These are phyloP conservation scores for Sicyos baderoa DNA, from an alignment of 306 rosid species.

Conservation along the genomic window DNA sequence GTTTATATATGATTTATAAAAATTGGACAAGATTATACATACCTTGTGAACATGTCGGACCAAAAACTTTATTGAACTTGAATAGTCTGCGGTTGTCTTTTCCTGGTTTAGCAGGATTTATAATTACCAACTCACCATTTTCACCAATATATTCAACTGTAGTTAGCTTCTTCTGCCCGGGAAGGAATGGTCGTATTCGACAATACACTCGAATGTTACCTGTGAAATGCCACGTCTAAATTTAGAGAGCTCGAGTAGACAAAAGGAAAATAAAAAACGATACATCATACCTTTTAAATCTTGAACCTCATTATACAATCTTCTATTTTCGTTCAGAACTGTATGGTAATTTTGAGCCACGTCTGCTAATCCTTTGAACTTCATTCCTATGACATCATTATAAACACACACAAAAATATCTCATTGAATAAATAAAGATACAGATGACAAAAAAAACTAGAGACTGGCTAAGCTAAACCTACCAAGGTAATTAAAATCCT, in stretches of 20 bases:
- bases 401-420: background rate
- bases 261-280: slow-evolving; percentile 9
- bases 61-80: slow-evolving; percentile 92
- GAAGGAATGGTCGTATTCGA: slow-evolving; percentile 93
- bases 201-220: slow-evolving; percentile 97
- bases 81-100: slow-evolving; percentile 69
- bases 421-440: slow-evolving; percentile 5
- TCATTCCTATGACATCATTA: slow-evolving; percentile 40
- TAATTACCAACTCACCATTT: slow-evolving; percentile 74
- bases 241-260: slow-evolving; percentile 9
- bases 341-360: slow-evolving; percentile 81
- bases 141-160: slow-evolving; percentile 75
- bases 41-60: slow-evolving; percentile 83
- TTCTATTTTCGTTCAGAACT: slow-evolving; percentile 77
- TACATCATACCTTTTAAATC: slow-evolving; percentile 98
- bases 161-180: slow-evolving; percentile 79
- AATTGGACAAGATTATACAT: slow-evolving; percentile 19
- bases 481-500: slow-evolving; percentile 77
- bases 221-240: slow-evolving; percentile 24
- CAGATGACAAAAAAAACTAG: slow-evolving; percentile 11
- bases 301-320: slow-evolving; percentile 88
- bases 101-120: slow-evolving; percentile 83
- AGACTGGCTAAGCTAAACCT: slow-evolving; percentile 20
- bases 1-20: slow-evolving; percentile 6
- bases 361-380: slow-evolving; percentile 76